phyloP scores from a whole-genome alignment of 257 asterid genomes.

The Capsicum baccatum region DNA sequence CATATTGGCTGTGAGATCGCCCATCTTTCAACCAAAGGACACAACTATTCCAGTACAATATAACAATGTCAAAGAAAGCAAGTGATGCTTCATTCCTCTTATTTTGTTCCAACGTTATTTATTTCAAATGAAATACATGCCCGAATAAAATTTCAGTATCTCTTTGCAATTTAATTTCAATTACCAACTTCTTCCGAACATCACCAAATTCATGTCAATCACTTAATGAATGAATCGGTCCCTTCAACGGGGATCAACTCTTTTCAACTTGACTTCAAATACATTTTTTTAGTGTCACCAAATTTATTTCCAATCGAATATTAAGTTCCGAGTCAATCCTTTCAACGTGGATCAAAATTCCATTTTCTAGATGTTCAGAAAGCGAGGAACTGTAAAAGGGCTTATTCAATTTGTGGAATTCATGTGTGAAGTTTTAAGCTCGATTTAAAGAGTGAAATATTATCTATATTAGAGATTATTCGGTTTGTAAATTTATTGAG shows the following conservation, averaged over 20 bases:
- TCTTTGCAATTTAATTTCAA: background rate
- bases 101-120: background rate
- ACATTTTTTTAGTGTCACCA: no score
- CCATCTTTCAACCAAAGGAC: conserved; percentile 5
- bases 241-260: background rate
- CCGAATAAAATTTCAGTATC: background rate
- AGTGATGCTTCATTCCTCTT: background rate
- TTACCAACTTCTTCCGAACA: background rate
- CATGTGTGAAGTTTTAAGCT: background rate
- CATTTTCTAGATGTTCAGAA: background rate
- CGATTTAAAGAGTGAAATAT: no score
- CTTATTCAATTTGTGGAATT: background rate
- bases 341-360: no score
- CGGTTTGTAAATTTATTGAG: no score
- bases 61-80: conserved; percentile 1
- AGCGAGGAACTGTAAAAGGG: background rate
- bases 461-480: no score
- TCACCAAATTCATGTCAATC: background rate
- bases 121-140: background rate
- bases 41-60: conserved; percentile 12
- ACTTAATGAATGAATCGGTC: background rate
- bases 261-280: no score
- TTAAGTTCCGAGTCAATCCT: no score
- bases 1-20: conserved; percentile 24
- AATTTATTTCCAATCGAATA: no score